Conservation (phyloP, 352 stramenopile species). For the Phytopythium ostracodes region DNA sequence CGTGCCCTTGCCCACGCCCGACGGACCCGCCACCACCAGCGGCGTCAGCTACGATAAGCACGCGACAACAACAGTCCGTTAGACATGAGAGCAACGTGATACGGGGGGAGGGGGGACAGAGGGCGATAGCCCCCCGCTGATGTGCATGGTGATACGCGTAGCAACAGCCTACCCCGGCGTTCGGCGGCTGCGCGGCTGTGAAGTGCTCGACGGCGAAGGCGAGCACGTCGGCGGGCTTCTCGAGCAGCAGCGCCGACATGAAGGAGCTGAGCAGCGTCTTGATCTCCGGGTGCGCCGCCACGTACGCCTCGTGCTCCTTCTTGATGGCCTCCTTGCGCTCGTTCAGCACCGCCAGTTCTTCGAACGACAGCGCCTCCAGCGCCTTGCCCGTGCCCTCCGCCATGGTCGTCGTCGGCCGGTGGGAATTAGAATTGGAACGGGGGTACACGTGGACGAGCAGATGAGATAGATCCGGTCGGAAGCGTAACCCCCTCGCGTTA, state of each 20-base stretch:
- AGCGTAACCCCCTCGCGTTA: neutral
- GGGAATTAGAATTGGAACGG: neutral
- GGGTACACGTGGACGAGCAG: slow-evolving; percentile 5
- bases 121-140: too few relatives aligned
- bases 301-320: slow-evolving; percentile 79
- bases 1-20: slow-evolving; percentile 94
- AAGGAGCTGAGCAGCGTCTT: slow-evolving; percentile 88
- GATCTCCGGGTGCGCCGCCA: slow-evolving; percentile 85
- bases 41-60: slow-evolving; percentile 50
- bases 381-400: slow-evolving; percentile 40
- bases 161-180: slow-evolving; percentile 44
- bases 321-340: slow-evolving; percentile 85
- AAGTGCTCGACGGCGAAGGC: slow-evolving; percentile 81
- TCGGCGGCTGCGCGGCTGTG: slow-evolving; percentile 55
- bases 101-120: too few relatives aligned
- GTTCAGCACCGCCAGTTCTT: slow-evolving; percentile 82
- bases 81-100: too few relatives aligned
- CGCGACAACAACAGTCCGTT: neutral
- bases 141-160: too few relatives aligned
- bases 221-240: slow-evolving; percentile 83
- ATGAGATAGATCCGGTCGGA: neutral
- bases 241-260: slow-evolving; percentile 81
- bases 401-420: slow-evolving; percentile 7
- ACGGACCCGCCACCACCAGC: slow-evolving; percentile 90
- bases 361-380: slow-evolving; percentile 71